Conservation (phyloP, 2,329 filamentous ascomycete species). For the Talaromyces rugulosus region DNA sequence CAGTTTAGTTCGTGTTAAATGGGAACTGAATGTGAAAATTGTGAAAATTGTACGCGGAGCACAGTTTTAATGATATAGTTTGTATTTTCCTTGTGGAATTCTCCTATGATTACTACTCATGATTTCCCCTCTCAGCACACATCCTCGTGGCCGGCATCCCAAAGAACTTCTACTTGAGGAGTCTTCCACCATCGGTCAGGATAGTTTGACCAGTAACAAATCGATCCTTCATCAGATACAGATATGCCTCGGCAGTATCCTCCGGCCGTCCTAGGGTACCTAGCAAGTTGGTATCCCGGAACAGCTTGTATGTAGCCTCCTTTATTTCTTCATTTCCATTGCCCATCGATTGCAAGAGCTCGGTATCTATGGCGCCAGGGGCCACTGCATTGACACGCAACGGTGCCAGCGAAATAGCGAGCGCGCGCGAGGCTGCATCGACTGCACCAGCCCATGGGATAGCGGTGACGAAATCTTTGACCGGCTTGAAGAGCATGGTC, state of each 20-base stretch:
- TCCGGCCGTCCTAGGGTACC: slow-evolving; percentile 24
- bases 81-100: neutral
- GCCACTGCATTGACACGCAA: slow-evolving; percentile 40
- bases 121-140: neutral
- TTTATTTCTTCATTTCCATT: slow-evolving; percentile 1
- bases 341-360: slow-evolving; percentile 28
- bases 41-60: neutral
- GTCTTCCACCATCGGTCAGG: slow-evolving; percentile 30
- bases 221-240: slow-evolving; percentile 41
- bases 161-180: slow-evolving; percentile 18
- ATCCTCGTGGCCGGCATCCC: neutral
- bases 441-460: slow-evolving; percentile 22
- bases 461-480: slow-evolving; percentile 26
- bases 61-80: neutral
- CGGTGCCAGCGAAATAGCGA: slow-evolving; percentile 41
- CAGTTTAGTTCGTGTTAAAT: neutral
- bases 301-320: slow-evolving; percentile 11
- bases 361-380: slow-evolving; percentile 40
- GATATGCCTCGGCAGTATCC: slow-evolving; percentile 43
- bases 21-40: neutral
- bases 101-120: neutral
- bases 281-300: slow-evolving; percentile 16
- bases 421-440: slow-evolving; percentile 31
- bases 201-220: slow-evolving; percentile 35
- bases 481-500: slow-evolving; percentile 29